Base-by-base conservation (phyloP, 208 protist species). In the Porcisia deanei region DNA sequence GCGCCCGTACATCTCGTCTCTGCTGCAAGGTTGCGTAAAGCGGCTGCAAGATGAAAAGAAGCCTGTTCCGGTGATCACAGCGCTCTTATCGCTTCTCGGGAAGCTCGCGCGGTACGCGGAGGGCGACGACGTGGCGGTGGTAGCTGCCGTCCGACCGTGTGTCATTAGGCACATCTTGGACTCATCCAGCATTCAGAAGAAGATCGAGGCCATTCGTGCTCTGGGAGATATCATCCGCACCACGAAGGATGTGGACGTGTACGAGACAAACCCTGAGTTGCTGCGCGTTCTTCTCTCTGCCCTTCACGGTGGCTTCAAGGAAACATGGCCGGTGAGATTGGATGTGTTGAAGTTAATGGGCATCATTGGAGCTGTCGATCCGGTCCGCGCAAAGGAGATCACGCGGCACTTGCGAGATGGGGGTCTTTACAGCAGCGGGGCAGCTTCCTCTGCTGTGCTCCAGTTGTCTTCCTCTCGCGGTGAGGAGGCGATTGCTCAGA, bases 261-360 rank as follows among this genome's bases (percentile, higher is more conserved):
- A 92, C 80, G 86, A 93, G 66, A 76, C 75, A 16, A 83, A 96
- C 79, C 88, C 90, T 41, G 88, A 93, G 69, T 82, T 97, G 64
- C 88, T 97, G 64, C 84, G 82, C 47, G 91, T 94, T 8, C 83
- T 97, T 45, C 84, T 96, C 64, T 88, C 92, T 22, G 86, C 91
- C 8, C 77, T 97, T 54, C 92, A 96, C 72, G 92, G 92, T 58
- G 87, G 91, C 53, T 96, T 95, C 71, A 96, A 97, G 77, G 92
- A 97, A 75, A 87, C 88, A 57, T 95, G 90, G 89, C 89, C 89
- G 52, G 87, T 97, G n/a, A 89, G 92, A 53, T 78, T 88, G 65
- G 94, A 97, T 78, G 91, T 96, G 57, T 81, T 97, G 49, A 89
- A 94, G 79, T 82, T 97, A 78, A 94, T 97, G 88, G 94, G 94